Evolutionary conservation across 2,329 filamentous ascomycete species (phyloP).

Genomic region (Dactylellina haptotyla): DNA sequence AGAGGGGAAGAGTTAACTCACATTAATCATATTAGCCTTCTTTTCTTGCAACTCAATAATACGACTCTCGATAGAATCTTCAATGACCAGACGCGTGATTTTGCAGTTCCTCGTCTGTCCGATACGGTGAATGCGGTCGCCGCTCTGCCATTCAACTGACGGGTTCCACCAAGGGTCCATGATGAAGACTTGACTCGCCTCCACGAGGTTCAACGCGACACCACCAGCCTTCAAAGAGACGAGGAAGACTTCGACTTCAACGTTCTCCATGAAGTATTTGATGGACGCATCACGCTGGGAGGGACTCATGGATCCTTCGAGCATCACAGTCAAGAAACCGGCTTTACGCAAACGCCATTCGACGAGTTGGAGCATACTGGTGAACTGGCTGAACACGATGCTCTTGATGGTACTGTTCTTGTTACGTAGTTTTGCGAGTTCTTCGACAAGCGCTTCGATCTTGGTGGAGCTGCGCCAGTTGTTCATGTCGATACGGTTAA

Average conservation of each 20-base stretch:
- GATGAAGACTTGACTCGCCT: constrained; percentile 94
- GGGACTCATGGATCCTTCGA: constrained; percentile 97
- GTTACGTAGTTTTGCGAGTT: constrained; percentile 88
- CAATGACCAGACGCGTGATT: constrained; percentile 93
- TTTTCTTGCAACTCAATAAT: constrained; percentile 98
- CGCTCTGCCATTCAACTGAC: constrained; percentile 99
- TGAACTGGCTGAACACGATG: constrained; percentile 81
- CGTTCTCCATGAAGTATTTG: constrained; percentile 88
- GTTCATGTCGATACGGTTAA: constrained; percentile 98
- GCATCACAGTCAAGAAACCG: constrained; percentile 98
- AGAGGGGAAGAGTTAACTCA: constrained; percentile 25
- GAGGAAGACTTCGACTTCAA: constrained; percentile 93
- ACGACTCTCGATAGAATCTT: constrained; percentile 94
- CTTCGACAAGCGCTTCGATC: constrained; percentile 94
- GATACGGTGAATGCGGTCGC: constrained; percentile 92
- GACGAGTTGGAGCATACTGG: constrained; percentile 69
- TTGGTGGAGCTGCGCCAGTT: constrained; percentile 99
- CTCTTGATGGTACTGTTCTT: constrained; percentile 89
- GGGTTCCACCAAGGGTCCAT: constrained; percentile 99
- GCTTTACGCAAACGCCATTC: constrained; percentile 64
- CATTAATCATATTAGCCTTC: constrained; percentile 95
- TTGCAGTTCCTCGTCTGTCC: constrained; percentile 93
- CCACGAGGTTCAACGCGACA: constrained; percentile 92
- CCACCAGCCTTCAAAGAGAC: constrained; percentile 96
- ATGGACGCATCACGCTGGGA: constrained; percentile 77